Evolutionary conservation across 1,284 basidiomycete genomes (phyloP), one percentile per base, ranked within the genome.

Genomic region (Puccinia triticina): DNA sequence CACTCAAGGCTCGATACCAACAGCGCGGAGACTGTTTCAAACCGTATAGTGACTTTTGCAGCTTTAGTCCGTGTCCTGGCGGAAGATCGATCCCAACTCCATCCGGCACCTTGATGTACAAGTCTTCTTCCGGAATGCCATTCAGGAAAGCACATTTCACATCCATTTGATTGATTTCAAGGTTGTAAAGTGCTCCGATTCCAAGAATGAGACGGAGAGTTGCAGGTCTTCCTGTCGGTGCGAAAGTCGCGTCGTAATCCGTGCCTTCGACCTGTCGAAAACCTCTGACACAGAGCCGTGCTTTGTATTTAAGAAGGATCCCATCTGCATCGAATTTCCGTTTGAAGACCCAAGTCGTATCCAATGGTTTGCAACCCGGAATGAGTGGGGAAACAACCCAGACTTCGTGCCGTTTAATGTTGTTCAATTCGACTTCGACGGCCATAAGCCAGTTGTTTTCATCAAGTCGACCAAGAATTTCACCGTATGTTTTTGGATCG

Each of bases 181-280:
- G 32, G 34, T 76, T 34, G 2, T 55, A 21, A 14, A 59, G 21
- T 21, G 37, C 74, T n/a, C 23, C 55, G 10, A 55, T n/a, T 40
- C 53, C 37, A n/a, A 76, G 37, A 10, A 76, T 2, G 34, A 59
- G 5, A 7, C 37, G 55, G 0, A 57, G 10, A 14, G 48, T 76
- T 10, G 50, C 23, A 2, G 59, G 74, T 23, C 72, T 12, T 1
- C 48, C 55, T 10, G 53, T 76, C 4, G 74, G 74, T 0, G 74
- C 48, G 34, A 76, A 76, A 8, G 50, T 76, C 37, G 55, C 53
- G 2, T 59, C 74, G 59, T 55, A 76, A 34, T 76, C 48, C 3
- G 34, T 23, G 18, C 74, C 74, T 46, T 77, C 74, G 21, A 59
- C 29, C 21, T 77, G 74, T 16, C n/a, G 18, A n/a, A 77, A 77